Conservation (phyloP, 2,329 filamentous ascomycete genomes). For the Venturia asperata region DNA sequence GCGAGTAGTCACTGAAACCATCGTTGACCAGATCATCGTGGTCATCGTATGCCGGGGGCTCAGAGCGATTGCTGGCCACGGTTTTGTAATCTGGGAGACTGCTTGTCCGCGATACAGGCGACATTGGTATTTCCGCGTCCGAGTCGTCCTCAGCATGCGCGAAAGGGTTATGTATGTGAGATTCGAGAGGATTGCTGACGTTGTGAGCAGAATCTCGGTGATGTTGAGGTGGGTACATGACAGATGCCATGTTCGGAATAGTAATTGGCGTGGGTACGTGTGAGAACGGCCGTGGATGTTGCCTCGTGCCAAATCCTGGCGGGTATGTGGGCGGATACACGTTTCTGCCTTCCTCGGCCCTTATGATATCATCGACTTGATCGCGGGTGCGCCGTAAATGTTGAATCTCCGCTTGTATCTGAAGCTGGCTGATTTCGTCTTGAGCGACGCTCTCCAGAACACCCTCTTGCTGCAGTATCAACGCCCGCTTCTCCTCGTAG, state of each 20-base stretch:
- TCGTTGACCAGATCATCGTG: conserved; percentile 19
- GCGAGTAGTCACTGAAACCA: conserved; percentile 11
- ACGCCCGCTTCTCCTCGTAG: conserved; percentile 46
- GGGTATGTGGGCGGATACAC: conserved; percentile 17
- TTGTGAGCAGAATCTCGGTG: conserved; percentile 26
- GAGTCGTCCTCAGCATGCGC: background rate
- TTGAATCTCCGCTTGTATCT: conserved; percentile 45
- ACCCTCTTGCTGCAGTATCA: conserved; percentile 41
- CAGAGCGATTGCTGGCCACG: conserved; percentile 25
- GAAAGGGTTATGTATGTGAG: conserved; percentile 24
- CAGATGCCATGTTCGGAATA: conserved; percentile 22
- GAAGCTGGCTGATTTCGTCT: conserved; percentile 45
- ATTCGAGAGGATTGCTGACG: conserved; percentile 25
- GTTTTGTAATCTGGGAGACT: conserved; percentile 42
- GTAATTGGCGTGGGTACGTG: conserved; percentile 23
- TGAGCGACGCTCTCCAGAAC: conserved; percentile 42
- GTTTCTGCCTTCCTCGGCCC: conserved; percentile 32
- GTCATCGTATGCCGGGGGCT: conserved; percentile 25
- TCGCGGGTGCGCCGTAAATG: conserved; percentile 47
- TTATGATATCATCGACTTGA: conserved; percentile 44
- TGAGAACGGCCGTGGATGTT: conserved; percentile 19
- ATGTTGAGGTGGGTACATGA: conserved; percentile 29
- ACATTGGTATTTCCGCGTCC: background rate
- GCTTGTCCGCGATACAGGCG: conserved; percentile 30
- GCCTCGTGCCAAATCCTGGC: conserved; percentile 19